phyloP scores from a whole-genome alignment of 805 yeast species.

The Candida maris region DNA sequence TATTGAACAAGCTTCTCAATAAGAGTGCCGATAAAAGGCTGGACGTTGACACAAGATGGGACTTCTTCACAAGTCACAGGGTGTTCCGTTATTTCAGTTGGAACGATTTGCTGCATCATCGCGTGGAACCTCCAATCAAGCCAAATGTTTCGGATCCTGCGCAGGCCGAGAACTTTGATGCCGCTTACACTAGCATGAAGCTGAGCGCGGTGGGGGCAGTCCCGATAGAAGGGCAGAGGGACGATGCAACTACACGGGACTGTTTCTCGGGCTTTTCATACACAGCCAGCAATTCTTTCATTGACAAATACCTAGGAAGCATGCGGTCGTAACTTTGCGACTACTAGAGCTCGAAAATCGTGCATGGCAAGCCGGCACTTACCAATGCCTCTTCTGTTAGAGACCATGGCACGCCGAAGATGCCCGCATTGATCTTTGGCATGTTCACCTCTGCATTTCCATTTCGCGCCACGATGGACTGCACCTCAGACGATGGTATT shows the following conservation, averaged over 20 bases:
- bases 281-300: slow-evolving; percentile 37
- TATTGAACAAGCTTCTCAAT: slow-evolving; percentile 59
- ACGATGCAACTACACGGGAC: slow-evolving; percentile 6
- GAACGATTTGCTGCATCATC: slow-evolving; percentile 48
- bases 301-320: slow-evolving; percentile 27
- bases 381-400: slow-evolving; percentile 53
- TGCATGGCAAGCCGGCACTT: slow-evolving; percentile 32
- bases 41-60: slow-evolving; percentile 52
- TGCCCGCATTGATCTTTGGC: slow-evolving; percentile 81
- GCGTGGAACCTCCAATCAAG: slow-evolving; percentile 63
- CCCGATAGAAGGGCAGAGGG: slow-evolving; percentile 2
- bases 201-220: slow-evolving; percentile 14
- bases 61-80: slow-evolving; percentile 53
- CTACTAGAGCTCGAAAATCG: slow-evolving; percentile 45
- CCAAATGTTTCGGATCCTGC: slow-evolving; percentile 74
- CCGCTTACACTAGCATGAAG: slow-evolving; percentile 65
- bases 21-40: slow-evolving; percentile 64
- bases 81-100: slow-evolving; percentile 74
- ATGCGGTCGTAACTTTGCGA: background rate
- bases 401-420: slow-evolving; percentile 78
- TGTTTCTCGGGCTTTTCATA: slow-evolving; percentile 44
- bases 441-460: slow-evolving; percentile 37
- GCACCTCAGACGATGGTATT: slow-evolving; percentile 4
- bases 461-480: background rate
- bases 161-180: slow-evolving; percentile 75